Base-by-base conservation (phyloP, 139 green algal species). In the Haematococcus sp. region DNA sequence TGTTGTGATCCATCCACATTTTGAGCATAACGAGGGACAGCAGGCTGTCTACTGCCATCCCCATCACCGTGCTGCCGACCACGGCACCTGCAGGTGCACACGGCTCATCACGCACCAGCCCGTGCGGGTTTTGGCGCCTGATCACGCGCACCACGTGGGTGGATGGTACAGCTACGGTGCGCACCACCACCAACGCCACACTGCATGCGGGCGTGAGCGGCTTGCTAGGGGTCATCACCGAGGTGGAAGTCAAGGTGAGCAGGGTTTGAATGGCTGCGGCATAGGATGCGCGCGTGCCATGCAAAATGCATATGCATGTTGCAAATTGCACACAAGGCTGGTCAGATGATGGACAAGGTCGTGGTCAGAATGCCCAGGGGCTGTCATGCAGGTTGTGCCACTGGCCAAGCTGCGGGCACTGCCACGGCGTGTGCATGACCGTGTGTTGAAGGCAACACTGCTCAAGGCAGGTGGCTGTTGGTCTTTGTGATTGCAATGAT, bases 61-160 rank as follows among this genome's bases (percentile, higher is more conserved):
- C n/a, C n/a, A n/a, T n/a, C n/a, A n/a, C n/a, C n/a, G n/a, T n/a
- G n/a, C n/a, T n/a, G n/a, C n/a, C n/a, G n/a, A n/a, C n/a, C n/a
- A n/a, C n/a, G n/a, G n/a, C n/a, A n/a, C n/a, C n/a, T n/a, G 7
- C 66, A 72, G 66, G 11, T 44, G 66, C 66, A 7, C 66, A 72
- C 17, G 66, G 66, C 5, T 72, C 66, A 44, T 72, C 66, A 44
- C 46, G 43, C 40, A 63, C 44, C 27, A 16, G 35, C 25, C 66
- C 66, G n/a, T 44, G 44, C 44, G 30, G 15, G 25, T 72, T 72
- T 46, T 46, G 44, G 3, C 23, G 28, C n/a, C 16, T 72, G 11
- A 44, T 72, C 19, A 4, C 44, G 3, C 15, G 44, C 9, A 27
- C 46, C 25, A 27, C 25, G 5, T 72, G 33, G 27, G 66, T 72